Base-by-base conservation (phyloP, 768 basidiomycete species). In the Naganishia friedmannii region DNA sequence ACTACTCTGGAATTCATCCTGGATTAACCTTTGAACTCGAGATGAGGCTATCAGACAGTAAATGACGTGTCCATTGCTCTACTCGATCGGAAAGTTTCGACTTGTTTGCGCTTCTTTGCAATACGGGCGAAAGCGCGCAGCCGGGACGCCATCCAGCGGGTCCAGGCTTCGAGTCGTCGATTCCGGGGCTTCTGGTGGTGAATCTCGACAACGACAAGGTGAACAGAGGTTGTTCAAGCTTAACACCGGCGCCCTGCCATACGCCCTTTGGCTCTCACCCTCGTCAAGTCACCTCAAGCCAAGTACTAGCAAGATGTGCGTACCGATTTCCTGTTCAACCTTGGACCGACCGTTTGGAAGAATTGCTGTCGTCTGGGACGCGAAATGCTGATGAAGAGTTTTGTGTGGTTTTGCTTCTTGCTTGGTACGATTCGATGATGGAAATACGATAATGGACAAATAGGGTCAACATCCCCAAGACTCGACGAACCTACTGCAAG, bases 401-500 rank as follows among this genome's bases (percentile, higher is more conserved):
- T 42, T 45, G 39, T 63, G 37, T 63, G 60, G 29, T 63, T 63
- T 42, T 58, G 48, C 34, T 34, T 63, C 37, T 63, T 26, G n/a
- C 9, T 29, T 23, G 3, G 29, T 26, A 7, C 17, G 60, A n/a
- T 19, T 42, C 26, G 67, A 56, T 45, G 29, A 26, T 26, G 55
- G 57, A 51, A 34, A 51, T 57, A 53, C 60, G 28, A 31, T 19
- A 28, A 32, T 53, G 66, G 56, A 56, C 54, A 37, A 48, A 69
- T 66, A 79, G 79, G 78, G 78, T 79, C 68, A 79, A 79, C 79
- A 78, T 80, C 53, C 66, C 71, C 74, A 89, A 93, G 85, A 96
- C 93, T 79, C 92, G 94, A 84, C 87, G 93, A 84, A 97, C 94
- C 78, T 96, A 76, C 75, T 95, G 93, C 91, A 93, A 93, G 86